A percentile compares a stretch with the other conserved stretches of the same genome.
Conservation (phyloP, 2,329 filamentous ascomycete genomes). For the Microascus cirrosus region DNA sequence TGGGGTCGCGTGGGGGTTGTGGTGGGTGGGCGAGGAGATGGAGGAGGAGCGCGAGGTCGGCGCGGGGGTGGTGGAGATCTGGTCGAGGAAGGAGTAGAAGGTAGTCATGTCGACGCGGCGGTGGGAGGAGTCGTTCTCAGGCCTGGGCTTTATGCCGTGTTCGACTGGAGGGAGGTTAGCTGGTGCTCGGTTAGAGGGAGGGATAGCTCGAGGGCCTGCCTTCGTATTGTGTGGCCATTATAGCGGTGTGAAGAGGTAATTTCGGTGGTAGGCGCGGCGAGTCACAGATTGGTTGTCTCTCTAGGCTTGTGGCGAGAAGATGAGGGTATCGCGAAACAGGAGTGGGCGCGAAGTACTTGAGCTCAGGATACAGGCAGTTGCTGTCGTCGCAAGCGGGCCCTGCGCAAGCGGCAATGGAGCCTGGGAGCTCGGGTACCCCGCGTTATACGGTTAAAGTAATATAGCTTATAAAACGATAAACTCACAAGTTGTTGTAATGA, state of each 20-base stretch:
- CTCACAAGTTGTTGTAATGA: too few species aligned
- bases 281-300: background rate
- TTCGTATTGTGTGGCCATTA: constrained; percentile 48
- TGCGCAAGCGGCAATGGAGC: background rate
- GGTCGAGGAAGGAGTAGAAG: constrained; percentile 46
- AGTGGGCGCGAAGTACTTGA: background rate
- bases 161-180: constrained; percentile 35
- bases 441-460: background rate
- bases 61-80: constrained; percentile 26
- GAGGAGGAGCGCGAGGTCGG: constrained; percentile 17
- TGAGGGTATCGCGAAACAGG: background rate
- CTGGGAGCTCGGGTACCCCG: background rate
- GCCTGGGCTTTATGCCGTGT: constrained; percentile 23
- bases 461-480: background rate
- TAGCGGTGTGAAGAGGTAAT: background rate
- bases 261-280: background rate
- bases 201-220: constrained; percentile 18
- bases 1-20: constrained; percentile 46
- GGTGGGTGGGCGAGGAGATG: constrained; percentile 17
- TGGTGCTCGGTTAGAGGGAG: constrained; percentile 3
- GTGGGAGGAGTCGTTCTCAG: constrained; percentile 14
- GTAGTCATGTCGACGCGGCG: constrained; percentile 54
- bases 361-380: background rate
- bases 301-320: background rate
- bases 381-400: background rate